Evolutionary conservation across 257 asterid species (phyloP).

Genomic region (Sherardia arvensis): DNA sequence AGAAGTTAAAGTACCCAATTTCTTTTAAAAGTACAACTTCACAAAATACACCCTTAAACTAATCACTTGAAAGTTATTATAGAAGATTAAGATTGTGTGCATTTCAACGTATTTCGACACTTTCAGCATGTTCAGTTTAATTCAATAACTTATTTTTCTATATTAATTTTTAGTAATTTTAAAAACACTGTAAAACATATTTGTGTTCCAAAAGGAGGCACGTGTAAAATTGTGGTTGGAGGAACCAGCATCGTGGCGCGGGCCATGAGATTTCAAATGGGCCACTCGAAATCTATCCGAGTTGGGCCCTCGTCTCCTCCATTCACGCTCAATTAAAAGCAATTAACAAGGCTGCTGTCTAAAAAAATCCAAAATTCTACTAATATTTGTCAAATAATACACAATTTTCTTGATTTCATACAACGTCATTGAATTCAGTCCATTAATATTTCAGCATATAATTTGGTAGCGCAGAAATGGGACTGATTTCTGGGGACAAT

Average conservation of each 20-base stretch:
- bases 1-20: no score
- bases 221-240: constrained; percentile 1
- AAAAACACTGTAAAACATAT: no score
- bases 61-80: no score
- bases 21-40: no score
- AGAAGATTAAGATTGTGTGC: no score
- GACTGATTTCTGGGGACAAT: neutral
- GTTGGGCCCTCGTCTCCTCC: constrained; percentile 3
- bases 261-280: neutral
- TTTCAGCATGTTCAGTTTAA: no score
- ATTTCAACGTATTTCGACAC: no score
- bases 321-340: neutral
- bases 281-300: neutral
- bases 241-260: neutral
- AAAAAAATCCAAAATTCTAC: no score
- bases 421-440: neutral
- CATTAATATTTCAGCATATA: neutral
- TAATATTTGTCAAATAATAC: no score
- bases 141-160: no score
- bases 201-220: neutral
- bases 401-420: neutral
- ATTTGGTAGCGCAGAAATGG: neutral
- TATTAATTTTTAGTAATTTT: no score
- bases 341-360: neutral
- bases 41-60: no score